Evolutionary conservation across 164 flowering plant species (phyloP).

Genomic region (Piper longum): DNA sequence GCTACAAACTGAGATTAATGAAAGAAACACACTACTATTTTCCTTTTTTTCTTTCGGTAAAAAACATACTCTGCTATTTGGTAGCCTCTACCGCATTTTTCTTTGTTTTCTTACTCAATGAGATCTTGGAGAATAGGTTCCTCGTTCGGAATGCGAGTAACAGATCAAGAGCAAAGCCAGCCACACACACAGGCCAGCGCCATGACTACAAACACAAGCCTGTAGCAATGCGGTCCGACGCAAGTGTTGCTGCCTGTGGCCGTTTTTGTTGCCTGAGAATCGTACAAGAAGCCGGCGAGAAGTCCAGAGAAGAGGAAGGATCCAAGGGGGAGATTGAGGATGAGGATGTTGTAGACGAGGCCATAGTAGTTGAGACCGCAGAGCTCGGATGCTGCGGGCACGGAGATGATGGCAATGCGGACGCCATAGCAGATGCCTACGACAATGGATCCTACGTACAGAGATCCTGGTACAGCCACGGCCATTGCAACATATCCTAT

Average conservation of each 20-base stretch:
- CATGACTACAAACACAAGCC: slow-evolving; percentile 71
- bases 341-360: slow-evolving; percentile 67
- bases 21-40: too few species aligned
- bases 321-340: slow-evolving; percentile 79
- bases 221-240: slow-evolving; percentile 67
- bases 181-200: slow-evolving; percentile 38
- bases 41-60: too few species aligned
- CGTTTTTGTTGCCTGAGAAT: slow-evolving; percentile 46
- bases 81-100: slow-evolving; percentile 4
- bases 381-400: slow-evolving; percentile 79
- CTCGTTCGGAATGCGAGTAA: slow-evolving; percentile 47
- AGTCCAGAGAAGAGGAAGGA: slow-evolving; percentile 91
- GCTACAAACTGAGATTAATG: too few species aligned
- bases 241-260: slow-evolving; percentile 72
- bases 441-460: slow-evolving; percentile 61
- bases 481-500: slow-evolving; percentile 68
- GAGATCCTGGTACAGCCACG: slow-evolving; percentile 66
- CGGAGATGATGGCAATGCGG: slow-evolving; percentile 67
- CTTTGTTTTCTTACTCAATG: slow-evolving; percentile 25
- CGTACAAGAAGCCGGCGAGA: slow-evolving; percentile 70
- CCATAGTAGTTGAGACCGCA: slow-evolving; percentile 90
- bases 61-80: not conserved
- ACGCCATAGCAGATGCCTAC: slow-evolving; percentile 84
- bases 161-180: slow-evolving; percentile 62
- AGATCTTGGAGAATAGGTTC: slow-evolving; percentile 36